Base-by-base conservation (phyloP, 2,329 filamentous ascomycete genomes). In the Bipolaris cookei region DNA sequence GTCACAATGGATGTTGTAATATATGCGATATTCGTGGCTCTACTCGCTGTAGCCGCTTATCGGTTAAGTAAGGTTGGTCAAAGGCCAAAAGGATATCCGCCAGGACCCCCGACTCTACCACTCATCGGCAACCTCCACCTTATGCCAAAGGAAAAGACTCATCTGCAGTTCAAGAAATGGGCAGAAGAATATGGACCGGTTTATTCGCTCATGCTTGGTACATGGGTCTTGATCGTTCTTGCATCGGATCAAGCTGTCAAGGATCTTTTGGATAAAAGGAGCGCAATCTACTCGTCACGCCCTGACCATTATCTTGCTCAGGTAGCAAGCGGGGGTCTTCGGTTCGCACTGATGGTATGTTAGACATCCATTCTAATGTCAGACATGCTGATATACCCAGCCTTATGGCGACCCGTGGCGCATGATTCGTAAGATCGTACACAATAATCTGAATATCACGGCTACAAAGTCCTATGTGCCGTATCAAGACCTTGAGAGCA, bases 401-500 rank as follows among this genome's bases (percentile, higher is more conserved):
- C 48, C 59, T 35, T 66, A 69, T 25, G 60, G 59, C 14, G 44
- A 57, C 1, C 58, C 45, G 4, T 67, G 63, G 64, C 58, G 61
- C 1, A 56, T 61, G 61, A 30, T 63, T n/a, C 64, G 63, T 2
- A 70, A 63, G 28, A 57, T 70, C 16, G 47, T 64, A 2, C 69
- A 70, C 23, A 49, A 61, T 7, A 59, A 48, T 1, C 37, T 70
- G 21, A 70, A 69, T 21, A 52, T 69, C 38, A 67, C 55, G 16
- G 66, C 44, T 1, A 54, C 65, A 2, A 54, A 41, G 4, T 54
- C 64, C 21, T 71, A 71, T 32, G 52, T 85, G 0, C 80, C 83
- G 0, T 85, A 85, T 60, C 83, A 86, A 61, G 78, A 82, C 45
- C 75, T 86, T 2, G 84, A 86, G 66, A 83, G 81, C 68, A 83